A percentile compares a stretch with the other conserved stretches of the same genome.
These are phyloP conservation scores for Verruconis gallopava DNA, from an alignment of 2,329 filamentous ascomycete species.

Conservation along the genomic window DNA sequence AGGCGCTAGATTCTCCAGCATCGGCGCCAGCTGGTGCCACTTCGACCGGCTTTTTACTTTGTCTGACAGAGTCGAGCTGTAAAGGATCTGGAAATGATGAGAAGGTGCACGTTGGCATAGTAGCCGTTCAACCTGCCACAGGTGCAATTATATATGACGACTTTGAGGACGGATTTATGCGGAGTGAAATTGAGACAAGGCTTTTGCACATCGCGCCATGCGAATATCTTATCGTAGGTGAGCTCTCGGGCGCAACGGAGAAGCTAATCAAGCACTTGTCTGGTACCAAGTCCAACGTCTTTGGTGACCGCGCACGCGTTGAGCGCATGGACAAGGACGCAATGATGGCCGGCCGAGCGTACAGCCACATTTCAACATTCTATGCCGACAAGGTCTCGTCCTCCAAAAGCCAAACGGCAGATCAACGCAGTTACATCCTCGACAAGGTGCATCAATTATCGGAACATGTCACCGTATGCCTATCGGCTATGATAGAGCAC, in stretches of 20 bases:
- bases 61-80: slow-evolving; percentile 72
- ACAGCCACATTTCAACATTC: slow-evolving; percentile 82
- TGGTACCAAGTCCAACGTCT: slow-evolving; percentile 76
- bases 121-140: slow-evolving; percentile 90
- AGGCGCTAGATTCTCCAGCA: slow-evolving; percentile 54
- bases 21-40: slow-evolving; percentile 39
- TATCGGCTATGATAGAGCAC: slow-evolving; percentile 94
- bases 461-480: slow-evolving; percentile 75
- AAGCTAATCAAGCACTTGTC: slow-evolving; percentile 86
- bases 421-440: slow-evolving; percentile 52
- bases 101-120: slow-evolving; percentile 78
- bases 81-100: slow-evolving; percentile 80
- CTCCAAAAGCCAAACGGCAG: slow-evolving; percentile 32
- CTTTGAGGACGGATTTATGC: slow-evolving; percentile 96
- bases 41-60: slow-evolving; percentile 77
- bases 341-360: slow-evolving; percentile 70
- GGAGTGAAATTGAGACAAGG: slow-evolving; percentile 90
- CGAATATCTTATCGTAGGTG: slow-evolving; percentile 85
- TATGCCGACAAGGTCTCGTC: slow-evolving; percentile 76
- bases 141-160: slow-evolving; percentile 92
- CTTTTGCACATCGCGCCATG: slow-evolving; percentile 89
- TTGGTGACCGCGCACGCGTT: slow-evolving; percentile 78
- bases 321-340: slow-evolving; percentile 66
- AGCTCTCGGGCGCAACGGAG: slow-evolving; percentile 79
- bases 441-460: slow-evolving; percentile 79